Base-by-base conservation (phyloP, 1,139 yeast species). In the Geotrichum bryndzae region DNA sequence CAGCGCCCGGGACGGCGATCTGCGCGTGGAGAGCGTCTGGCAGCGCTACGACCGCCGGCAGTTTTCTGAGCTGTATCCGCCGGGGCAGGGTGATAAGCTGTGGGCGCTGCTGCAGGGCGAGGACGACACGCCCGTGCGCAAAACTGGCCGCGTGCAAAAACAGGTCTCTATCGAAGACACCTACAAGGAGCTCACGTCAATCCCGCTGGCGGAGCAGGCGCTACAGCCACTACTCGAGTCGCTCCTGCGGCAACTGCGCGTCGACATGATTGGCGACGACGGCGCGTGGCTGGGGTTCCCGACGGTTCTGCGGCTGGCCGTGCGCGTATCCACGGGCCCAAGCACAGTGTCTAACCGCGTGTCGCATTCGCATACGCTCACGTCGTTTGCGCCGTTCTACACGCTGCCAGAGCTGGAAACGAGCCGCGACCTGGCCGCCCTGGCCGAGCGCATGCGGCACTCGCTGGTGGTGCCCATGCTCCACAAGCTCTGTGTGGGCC, bases 121-220 rank as follows among this genome's bases (percentile, higher is more conserved):
- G 0, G 77, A 74, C 54, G 56, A 51, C 3, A 58, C 65, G 1
- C 66, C 64, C 4, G 68, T 73, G 6, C 58, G 60, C n/a, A 69
- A 67, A 2, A 62, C 70, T 1, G 65, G 68, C 11, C 63, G 58
- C 10, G 62, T 68, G 18, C 77, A 76, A 3, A 65, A 63, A 2
- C 74, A 73, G 53, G 66, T 75, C 18, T 71, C 77, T 4, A 69
- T 74, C 18, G 78, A 75, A 64, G 77, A 75, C 57, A 67, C 78
- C 1, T 74, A 66, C 58, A 54, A 56, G 27, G 59, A 61, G 31
- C 63, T 63, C 45, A 60, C 59, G 4, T 55, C 63, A 2, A 22
- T 59, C 11, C 64, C 59, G 11, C 65, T 62, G 3, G 67, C 69
- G 18, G 59, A 53, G 1, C 53, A 51, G 10, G 69, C 67, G 15